Evolutionary conservation across 371 early-diverging fungal species (phyloP).

Genomic region (Mucor piriformis): DNA sequence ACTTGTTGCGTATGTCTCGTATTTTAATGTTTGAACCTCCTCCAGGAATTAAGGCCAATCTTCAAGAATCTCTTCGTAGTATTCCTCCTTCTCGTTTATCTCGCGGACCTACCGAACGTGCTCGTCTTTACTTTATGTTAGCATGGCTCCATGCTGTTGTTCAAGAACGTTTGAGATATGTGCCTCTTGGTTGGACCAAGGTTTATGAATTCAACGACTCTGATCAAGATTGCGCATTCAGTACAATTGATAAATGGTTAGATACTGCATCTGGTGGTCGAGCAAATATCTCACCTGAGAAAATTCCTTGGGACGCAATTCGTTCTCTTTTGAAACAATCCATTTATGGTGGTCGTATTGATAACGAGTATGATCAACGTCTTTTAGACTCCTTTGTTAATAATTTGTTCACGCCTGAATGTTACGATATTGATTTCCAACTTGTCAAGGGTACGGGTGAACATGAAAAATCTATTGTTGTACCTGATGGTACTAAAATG

Average conservation of each 20-base stretch:
- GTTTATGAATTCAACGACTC: conserved; percentile 97
- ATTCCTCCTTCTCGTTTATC: conserved; percentile 62
- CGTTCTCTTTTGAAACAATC: conserved; percentile 83
- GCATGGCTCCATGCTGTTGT: conserved; percentile 97
- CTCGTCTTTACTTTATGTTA: conserved; percentile 91
- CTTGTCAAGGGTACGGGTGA: conserved; percentile 67
- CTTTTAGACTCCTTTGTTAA: conserved; percentile 90
- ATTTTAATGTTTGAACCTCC: conserved; percentile 95
- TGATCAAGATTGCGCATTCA: conserved; percentile 90
- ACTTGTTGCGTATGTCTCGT: conserved; percentile 88
- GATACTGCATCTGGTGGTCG: conserved; percentile 80
- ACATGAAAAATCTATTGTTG: conserved; percentile 52
- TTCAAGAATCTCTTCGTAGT: conserved; percentile 81
- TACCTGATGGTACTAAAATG: conserved; percentile 90
- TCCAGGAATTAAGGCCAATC: conserved; percentile 94
- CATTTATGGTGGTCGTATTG: conserved; percentile 97
- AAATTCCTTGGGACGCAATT: conserved; percentile 96
- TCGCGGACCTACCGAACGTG: conserved; percentile 86
- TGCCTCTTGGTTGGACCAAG: conserved; percentile 98
- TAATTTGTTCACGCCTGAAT: conserved; percentile 77
- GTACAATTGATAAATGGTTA: conserved; percentile 91
- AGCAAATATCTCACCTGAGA: conserved; percentile 89
- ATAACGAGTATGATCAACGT: conserved; percentile 89
- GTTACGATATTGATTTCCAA: conserved; percentile 82
- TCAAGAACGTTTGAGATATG: conserved; percentile 94